These are phyloP conservation scores for Lichina pygmaea DNA, from an alignment of 495 filamentous ascomycete genomes.

Conservation along the genomic window DNA sequence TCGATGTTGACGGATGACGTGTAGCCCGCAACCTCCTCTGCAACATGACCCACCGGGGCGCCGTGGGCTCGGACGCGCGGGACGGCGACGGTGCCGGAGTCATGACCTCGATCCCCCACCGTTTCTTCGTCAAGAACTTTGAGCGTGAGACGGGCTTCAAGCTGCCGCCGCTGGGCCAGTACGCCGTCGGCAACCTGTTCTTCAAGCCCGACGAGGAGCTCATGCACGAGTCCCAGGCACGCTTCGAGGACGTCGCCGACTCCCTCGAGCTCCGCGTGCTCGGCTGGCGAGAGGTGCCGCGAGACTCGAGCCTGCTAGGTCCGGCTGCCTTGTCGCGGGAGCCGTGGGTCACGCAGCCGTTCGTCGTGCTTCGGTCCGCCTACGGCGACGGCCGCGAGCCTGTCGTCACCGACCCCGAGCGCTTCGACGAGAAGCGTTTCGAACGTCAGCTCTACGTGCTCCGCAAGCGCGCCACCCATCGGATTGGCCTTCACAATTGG, in stretches of 20 bases:
- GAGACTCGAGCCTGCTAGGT: constrained; percentile 76
- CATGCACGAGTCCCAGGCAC: constrained; percentile 59
- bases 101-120: constrained; percentile 98
- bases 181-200: constrained; percentile 93
- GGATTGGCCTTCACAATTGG: constrained; percentile 92
- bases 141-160: constrained; percentile 65
- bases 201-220: constrained; percentile 89
- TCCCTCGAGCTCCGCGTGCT: constrained; percentile 70
- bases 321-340: constrained; percentile 84
- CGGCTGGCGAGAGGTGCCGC: constrained; percentile 89
- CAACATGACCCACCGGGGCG: constrained; percentile 99
- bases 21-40: constrained; percentile 78
- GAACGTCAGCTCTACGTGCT: constrained; percentile 86
- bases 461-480: constrained; percentile 81
- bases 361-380: constrained; percentile 64
- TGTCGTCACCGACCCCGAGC: constrained; percentile 44
- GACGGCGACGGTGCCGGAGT: constrained; percentile 97
- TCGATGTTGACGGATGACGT: neutral
- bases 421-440: constrained; percentile 66
- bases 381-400: constrained; percentile 77
- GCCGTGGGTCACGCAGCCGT: constrained; percentile 84
- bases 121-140: constrained; percentile 97
- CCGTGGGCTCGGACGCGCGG: constrained; percentile 89
- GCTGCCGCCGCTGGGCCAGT: constrained; percentile 73
- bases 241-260: constrained; percentile 79